Base-by-base conservation (phyloP, 1,284 basidiomycete genomes). In the Peniophora sp. region DNA sequence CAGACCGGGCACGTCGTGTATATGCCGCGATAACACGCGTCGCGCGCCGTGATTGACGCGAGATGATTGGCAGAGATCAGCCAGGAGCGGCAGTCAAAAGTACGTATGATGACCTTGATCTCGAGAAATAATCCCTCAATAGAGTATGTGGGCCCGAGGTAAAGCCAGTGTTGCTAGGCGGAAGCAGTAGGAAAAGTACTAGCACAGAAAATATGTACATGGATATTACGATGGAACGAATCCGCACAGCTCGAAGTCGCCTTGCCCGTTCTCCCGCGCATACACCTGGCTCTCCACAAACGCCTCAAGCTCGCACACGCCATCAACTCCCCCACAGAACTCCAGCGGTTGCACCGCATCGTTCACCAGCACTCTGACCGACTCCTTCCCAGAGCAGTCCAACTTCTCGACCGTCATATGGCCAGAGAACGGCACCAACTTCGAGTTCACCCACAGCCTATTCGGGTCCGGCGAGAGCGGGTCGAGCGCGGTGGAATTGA, bases 281-380 rank as follows among this genome's bases (percentile, higher is more conserved):
- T 85, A 92, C 8, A 52, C 58, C 66, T 92, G 90, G 57, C 84
- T 87, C 54, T 75, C 68, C 24, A 92, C 75, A 57, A 92, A 93
- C 11, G 68, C 73, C 8, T 75, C 68, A 44, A 94, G 62, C 53
- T 68, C 63, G 58, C 90, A 93, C 55, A 91, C 48, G 2, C 81
- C 79, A 52, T 80, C 64, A 35, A 66, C 62, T 6, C 65, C 74
- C 6, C 70, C 76, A 58, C 85, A 88, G 57, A 88, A 85, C 43
- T 68, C 67, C 17, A 87, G 62, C 0, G 79, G 75, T 63, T 85
- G 82, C 6, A 85, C 56, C 3, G 73, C 81, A 56, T 90, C 84
- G 53, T 88, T 83, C 52, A 83, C 81, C 43, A 83, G 65, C 52
- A 85, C 73, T 59, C 83, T 72, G 45, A 86, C 80, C 64, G 67